Evolutionary conservation across 2,329 filamentous ascomycete genomes (phyloP).

Genomic region (Fusarium sp.): DNA sequence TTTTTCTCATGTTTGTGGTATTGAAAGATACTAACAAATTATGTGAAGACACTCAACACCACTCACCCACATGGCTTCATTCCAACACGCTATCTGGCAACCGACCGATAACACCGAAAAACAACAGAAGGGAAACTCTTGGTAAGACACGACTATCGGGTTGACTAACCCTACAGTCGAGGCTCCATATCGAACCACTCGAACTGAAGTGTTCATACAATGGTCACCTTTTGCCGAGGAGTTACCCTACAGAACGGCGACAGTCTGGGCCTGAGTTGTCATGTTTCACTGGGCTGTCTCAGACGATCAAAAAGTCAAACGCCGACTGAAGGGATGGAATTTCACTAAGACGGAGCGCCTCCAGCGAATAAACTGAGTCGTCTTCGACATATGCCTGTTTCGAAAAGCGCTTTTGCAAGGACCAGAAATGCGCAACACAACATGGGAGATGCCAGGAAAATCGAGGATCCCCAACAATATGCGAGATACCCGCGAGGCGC

Average conservation of each 20-base stretch:
- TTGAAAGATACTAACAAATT: not conserved
- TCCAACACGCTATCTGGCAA: constrained; percentile 14
- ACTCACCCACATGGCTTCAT: constrained; percentile 6
- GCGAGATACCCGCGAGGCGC: not conserved
- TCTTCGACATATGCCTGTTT: not conserved
- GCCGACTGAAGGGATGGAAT: constrained; percentile 16
- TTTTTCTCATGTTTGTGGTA: not conserved
- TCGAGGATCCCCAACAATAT: constrained; percentile 5
- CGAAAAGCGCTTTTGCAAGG: not conserved
- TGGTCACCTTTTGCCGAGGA: constrained; percentile 1
- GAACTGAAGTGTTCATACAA: constrained; percentile 15
- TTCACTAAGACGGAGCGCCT: not conserved
- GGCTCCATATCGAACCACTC: not conserved
- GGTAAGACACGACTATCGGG: constrained; percentile 14
- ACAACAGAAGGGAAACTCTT: constrained; percentile 3
- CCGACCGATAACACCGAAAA: constrained; percentile 1
- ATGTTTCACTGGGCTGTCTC: constrained; percentile 20
- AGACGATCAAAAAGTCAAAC: constrained; percentile 10
- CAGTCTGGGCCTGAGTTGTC: not conserved
- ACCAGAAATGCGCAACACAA: constrained; percentile 11
- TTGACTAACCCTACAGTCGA: constrained; percentile 1
- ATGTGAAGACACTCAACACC: not conserved
- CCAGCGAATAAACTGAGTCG: not conserved
- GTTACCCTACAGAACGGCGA: constrained; percentile 24
- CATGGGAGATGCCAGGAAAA: constrained; percentile 9